Conservation (phyloP, 139 green algal genomes). For the Haematococcus sp. region DNA sequence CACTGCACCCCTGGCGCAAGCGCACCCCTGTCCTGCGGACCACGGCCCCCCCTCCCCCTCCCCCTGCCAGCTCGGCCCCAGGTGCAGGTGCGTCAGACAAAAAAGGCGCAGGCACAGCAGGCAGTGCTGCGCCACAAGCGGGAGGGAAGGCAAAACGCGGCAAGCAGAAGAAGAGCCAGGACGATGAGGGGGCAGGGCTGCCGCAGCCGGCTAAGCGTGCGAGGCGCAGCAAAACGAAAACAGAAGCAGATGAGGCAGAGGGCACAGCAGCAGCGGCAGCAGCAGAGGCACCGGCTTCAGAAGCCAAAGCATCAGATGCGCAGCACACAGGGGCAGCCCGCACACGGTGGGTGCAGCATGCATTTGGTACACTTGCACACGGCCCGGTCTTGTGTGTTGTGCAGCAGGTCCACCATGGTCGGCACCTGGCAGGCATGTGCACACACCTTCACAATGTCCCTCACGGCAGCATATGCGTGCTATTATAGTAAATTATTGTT, state of each 20-base stretch:
- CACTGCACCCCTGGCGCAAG: conserved; percentile 7
- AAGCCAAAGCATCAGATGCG: no score
- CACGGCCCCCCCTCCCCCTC: background rate
- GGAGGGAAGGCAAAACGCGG: background rate
- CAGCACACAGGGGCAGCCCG: no score
- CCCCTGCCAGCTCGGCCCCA: background rate
- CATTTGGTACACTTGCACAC: no score
- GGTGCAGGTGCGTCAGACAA: background rate
- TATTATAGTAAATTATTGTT: no score
- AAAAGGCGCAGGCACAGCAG: background rate
- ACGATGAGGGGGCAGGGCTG: background rate
- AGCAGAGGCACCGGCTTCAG: background rate
- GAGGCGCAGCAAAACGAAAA: background rate
- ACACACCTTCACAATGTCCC: no score
- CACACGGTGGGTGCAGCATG: no score
- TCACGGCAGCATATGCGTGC: no score
- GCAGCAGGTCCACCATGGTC: no score
- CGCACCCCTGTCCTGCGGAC: background rate
- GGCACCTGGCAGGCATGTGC: no score
- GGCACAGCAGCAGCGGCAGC: background rate
- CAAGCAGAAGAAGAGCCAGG: background rate
- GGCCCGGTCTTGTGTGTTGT: no score
- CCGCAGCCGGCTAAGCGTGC: background rate
- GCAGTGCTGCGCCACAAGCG: background rate
- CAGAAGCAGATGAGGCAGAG: background rate